Base-by-base conservation (phyloP, 306 rosid genomes). In the Crotalaria pallida region DNA sequence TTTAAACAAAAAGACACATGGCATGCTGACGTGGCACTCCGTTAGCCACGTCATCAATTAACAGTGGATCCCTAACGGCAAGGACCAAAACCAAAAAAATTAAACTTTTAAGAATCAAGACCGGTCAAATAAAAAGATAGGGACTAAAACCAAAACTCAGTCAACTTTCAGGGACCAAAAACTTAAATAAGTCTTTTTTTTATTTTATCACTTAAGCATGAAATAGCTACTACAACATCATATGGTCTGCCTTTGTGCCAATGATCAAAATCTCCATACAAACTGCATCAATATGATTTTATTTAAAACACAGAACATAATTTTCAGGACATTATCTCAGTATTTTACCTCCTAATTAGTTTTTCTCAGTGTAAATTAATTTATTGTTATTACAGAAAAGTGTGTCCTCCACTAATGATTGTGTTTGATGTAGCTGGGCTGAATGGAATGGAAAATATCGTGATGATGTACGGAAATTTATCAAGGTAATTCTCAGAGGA, bases 391-490 rank as follows among this genome's bases (percentile, higher is more conserved):
- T 50, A 36, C 43, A 13, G 53, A 51, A 57, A 61, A 31, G 31
- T 36, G 62, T 75, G 44, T 44, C 44, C 31, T 74, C 22, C 9
- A 26, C 67, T 56, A 1, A 9, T 50, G 45, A 59, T 76, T 79
- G 44, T 74, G 67, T 69, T 71, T 44, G 75, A 71, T 80, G 74
- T 75, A 94, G 97, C 85, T 94, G 99, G 99, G 99, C 96, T 18
- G 99, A 94, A 87, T 94, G 99, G 99, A 94, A 94, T 74, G 99
- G 95, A 31, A 88, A 58, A 59, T 94, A 84, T 73, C 99, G 99
- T 53, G 99, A 94, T 75, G 99, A 94, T 65, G 13, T 94, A 10
- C 77, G 99, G 66, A 88, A 79, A 87, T 94, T 88, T 77, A 88
- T 91, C 64, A 94, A 91, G 99, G 99, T 91, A 80, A 76, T 76